Percentiles rank a stretch among this genome's conserved stretches.
These are phyloP conservation scores for Curvularia spicifera DNA, from an alignment of 2,329 filamentous ascomycete species.

Conservation along the genomic window DNA sequence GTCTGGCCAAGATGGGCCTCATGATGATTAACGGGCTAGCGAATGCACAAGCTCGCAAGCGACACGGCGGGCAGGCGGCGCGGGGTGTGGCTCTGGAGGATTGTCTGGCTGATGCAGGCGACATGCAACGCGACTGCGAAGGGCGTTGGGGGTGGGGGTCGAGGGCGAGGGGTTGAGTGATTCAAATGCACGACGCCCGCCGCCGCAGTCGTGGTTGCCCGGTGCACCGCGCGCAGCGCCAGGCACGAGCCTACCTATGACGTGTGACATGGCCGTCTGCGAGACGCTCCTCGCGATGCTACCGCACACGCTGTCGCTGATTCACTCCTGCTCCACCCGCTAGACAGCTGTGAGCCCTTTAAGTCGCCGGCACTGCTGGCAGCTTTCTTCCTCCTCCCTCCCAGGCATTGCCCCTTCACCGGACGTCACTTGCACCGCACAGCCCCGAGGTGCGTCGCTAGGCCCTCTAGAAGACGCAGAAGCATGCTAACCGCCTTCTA, in stretches of 20 bases:
- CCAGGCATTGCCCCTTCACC: not conserved
- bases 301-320: slow-evolving; percentile 4
- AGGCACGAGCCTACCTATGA: slow-evolving; percentile 18
- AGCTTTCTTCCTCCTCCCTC: not conserved
- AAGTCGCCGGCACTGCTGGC: not conserved
- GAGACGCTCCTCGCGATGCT: slow-evolving; percentile 9
- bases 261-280: slow-evolving; percentile 14
- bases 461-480: slow-evolving; percentile 10
- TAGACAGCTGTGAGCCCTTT: slow-evolving; percentile 6
- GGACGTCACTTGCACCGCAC: slow-evolving; percentile 6
- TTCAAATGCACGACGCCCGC: slow-evolving; percentile 9
- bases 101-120: slow-evolving; percentile 1
- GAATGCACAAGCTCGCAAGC: slow-evolving; percentile 4
- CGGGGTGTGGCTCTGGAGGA: slow-evolving; percentile 6
- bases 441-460: slow-evolving; percentile 16
- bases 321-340: slow-evolving; percentile 12
- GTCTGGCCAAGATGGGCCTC: slow-evolving; percentile 6
- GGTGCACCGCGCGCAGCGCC: slow-evolving; percentile 4
- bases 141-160: not conserved
- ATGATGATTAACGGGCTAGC: slow-evolving; percentile 7
- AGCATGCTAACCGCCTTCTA: slow-evolving; percentile 26
- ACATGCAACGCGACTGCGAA: not conserved
- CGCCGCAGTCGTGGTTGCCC: slow-evolving; percentile 13
- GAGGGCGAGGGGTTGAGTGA: not conserved
- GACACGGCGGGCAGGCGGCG: not conserved